Evolutionary conservation across 257 asterid genomes (phyloP).

Genomic region (Gentiana macrophylla): DNA sequence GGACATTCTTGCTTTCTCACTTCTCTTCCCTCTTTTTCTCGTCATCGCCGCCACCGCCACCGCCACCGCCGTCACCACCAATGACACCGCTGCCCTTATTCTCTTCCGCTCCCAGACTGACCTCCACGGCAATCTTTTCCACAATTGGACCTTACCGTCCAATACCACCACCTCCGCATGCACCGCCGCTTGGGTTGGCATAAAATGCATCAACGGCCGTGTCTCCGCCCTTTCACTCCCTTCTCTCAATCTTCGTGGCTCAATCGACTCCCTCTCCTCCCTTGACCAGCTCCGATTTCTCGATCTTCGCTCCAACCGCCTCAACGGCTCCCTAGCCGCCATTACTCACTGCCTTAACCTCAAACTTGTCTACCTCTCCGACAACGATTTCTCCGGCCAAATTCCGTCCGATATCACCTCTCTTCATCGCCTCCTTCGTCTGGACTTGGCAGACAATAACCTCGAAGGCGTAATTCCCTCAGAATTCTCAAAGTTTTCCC

Average conservation of each 20-base stretch:
- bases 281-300: conserved; percentile 68
- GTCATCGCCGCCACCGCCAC: conserved; percentile 11
- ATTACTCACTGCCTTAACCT: conserved; percentile 52
- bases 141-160: conserved; percentile 59
- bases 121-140: conserved; percentile 55
- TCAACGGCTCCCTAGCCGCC: conserved; percentile 48
- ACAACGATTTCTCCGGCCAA: conserved; percentile 69
- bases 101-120: conserved; percentile 74
- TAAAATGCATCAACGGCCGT: conserved; percentile 60
- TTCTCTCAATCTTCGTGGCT: conserved; percentile 71
- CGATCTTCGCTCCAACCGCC: conserved; percentile 72
- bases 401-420: conserved; percentile 44
- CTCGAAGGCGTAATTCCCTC: conserved; percentile 52
- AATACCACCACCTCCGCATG: conserved; percentile 36
- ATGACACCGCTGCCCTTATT: conserved; percentile 68
- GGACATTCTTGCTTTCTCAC: conserved; percentile 21
- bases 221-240: conserved; percentile 62
- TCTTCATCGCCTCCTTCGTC: conserved; percentile 70
- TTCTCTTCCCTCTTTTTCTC: conserved; percentile 19
- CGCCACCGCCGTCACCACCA: conserved; percentile 21
- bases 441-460: conserved; percentile 65
- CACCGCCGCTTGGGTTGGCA: conserved; percentile 59
- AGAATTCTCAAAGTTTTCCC: conserved; percentile 33
- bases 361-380: conserved; percentile 57
- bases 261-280: conserved; percentile 52